Percentiles rank a stretch among this genome's conserved stretches.
phyloP scores from a whole-genome alignment of 2,329 filamentous ascomycete genomes.

The Apiospora koreana region DNA sequence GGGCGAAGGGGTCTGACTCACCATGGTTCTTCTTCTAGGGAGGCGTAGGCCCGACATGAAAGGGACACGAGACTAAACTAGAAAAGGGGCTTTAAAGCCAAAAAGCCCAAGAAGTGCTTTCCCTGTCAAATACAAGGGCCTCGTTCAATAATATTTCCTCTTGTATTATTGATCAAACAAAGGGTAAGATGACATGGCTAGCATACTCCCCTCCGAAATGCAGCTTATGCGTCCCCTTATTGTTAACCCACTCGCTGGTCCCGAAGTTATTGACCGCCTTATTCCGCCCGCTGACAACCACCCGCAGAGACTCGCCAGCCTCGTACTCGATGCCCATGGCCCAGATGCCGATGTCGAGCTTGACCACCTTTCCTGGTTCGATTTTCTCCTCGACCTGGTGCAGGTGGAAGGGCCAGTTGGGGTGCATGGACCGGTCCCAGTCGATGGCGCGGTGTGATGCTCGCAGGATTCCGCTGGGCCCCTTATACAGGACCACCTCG shows the following conservation, averaged over 20 bases:
- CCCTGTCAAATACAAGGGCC: background rate
- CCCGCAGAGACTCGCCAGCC: slow-evolving; percentile 25
- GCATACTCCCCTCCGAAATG: slow-evolving; percentile 22
- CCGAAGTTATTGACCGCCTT: slow-evolving; percentile 22
- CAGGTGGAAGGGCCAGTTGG: slow-evolving; percentile 29
- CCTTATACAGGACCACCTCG: slow-evolving; percentile 28
- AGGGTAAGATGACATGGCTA: slow-evolving; percentile 24
- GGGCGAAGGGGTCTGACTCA: no score
- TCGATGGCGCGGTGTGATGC: slow-evolving; percentile 27
- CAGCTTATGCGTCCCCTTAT: slow-evolving; percentile 23
- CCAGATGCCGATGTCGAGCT: slow-evolving; percentile 32
- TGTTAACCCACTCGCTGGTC: slow-evolving; percentile 15
- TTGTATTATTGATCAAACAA: background rate
- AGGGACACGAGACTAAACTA: no score
- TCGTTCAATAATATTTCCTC: no score
- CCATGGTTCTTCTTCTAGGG: no score
- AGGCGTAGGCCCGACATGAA: no score
- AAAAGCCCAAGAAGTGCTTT: background rate
- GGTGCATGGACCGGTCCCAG: slow-evolving; percentile 26
- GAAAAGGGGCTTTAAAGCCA: background rate
- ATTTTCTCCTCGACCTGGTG: slow-evolving; percentile 25
- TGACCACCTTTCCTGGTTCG: slow-evolving; percentile 24
- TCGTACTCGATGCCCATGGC: slow-evolving; percentile 30
- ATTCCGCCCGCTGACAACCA: slow-evolving; percentile 25
- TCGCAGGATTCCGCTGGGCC: slow-evolving; percentile 26